These are phyloP conservation scores for Avena insularis DNA, from an alignment of 176 grass and related monocot species.

Conservation along the genomic window DNA sequence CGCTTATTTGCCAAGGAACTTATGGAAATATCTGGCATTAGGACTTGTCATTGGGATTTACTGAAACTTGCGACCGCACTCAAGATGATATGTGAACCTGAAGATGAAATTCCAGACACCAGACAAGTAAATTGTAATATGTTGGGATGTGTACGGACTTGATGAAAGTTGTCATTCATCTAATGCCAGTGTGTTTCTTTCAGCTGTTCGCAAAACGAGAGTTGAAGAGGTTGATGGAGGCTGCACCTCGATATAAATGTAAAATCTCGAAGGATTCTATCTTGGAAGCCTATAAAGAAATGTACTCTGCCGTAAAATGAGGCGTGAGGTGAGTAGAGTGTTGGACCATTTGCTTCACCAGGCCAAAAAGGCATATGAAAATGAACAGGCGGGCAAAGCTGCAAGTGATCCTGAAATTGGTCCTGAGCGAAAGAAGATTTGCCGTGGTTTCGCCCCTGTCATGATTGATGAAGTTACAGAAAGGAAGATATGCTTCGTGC, in stretches of 20 bases:
- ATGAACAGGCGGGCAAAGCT: constrained; percentile 22
- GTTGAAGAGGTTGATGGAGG: neutral
- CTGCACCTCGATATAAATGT: neutral
- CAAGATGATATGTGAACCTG: neutral
- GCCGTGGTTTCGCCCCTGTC: constrained; percentile 62
- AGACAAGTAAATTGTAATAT: neutral
- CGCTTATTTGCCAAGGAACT: neutral
- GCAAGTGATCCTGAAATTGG: constrained; percentile 61
- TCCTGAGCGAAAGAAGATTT: constrained; percentile 72
- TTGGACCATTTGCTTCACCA: neutral
- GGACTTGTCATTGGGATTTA: neutral
- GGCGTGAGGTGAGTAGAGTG: neutral
- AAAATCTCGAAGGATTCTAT: neutral
- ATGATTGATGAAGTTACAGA: constrained; percentile 76
- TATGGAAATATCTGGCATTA: neutral
- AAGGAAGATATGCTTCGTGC: constrained; percentile 60
- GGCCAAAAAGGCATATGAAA: neutral
- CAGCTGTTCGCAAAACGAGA: neutral
- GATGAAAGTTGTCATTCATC: neutral
- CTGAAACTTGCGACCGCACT: neutral
- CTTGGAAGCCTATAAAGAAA: neutral
- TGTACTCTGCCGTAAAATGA: neutral
- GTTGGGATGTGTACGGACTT: neutral
- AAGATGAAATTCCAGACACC: neutral
- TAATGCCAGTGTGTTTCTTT: neutral